Percentiles rank a stretch among this genome's conserved stretches.
phyloP scores from a whole-genome alignment of 2,329 filamentous ascomycete species.

The Fusarium sp. region DNA sequence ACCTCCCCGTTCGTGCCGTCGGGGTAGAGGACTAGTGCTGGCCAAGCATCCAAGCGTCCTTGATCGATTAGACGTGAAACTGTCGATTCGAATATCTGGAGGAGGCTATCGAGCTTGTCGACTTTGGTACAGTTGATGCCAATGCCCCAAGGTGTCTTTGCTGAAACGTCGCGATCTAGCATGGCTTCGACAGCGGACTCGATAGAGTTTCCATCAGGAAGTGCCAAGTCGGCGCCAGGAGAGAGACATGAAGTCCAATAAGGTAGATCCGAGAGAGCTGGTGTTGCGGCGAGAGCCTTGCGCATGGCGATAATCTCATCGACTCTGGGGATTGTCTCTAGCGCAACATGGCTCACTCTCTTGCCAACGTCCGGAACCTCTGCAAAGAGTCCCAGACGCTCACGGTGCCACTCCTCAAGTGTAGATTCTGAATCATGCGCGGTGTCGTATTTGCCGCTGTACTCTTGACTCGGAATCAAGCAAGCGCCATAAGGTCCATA shows the following conservation, averaged over 20 bases:
- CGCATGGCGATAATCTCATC: conserved; percentile 72
- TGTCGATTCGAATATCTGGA: conserved; percentile 66
- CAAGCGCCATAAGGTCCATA: conserved; percentile 76
- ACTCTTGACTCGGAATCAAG: conserved; percentile 75
- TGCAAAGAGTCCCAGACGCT: conserved; percentile 65
- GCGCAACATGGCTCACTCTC: conserved; percentile 67
- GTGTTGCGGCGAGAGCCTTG: conserved; percentile 51
- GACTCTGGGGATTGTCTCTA: conserved; percentile 74
- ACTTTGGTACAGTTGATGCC: conserved; percentile 79
- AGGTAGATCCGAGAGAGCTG: conserved; percentile 48
- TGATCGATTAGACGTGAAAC: conserved; percentile 53
- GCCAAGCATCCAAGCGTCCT: conserved; percentile 55
- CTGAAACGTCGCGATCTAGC: conserved; percentile 47
- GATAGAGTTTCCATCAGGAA: conserved; percentile 68
- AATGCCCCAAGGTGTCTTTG: conserved; percentile 67
- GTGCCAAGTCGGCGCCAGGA: conserved; percentile 61
- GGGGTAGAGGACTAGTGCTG: conserved; percentile 73
- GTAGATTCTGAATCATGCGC: conserved; percentile 57
- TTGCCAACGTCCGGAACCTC: conserved; percentile 51
- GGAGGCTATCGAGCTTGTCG: conserved; percentile 67
- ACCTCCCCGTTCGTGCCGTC: conserved; percentile 77
- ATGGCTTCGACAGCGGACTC: conserved; percentile 52
- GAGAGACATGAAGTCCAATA: conserved; percentile 76
- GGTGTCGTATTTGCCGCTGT: conserved; percentile 70
- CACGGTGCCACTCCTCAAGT: conserved; percentile 68